Base-by-base conservation (phyloP, 139 green algal genomes). In the Trebouxia sp. region DNA sequence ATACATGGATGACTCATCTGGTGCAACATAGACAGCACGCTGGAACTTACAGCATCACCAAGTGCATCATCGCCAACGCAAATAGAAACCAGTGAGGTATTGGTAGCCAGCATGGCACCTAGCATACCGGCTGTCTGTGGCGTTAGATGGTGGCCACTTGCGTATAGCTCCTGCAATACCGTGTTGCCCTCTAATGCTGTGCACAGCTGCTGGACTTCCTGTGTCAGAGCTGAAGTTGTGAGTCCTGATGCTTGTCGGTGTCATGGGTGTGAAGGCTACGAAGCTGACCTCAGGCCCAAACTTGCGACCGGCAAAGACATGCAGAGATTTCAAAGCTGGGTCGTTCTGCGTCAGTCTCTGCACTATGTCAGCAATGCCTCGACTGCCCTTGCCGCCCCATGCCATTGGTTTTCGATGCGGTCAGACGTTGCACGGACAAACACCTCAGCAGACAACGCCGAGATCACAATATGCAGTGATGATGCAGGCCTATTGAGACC, bases 181-280 rank as follows among this genome's bases (percentile, higher is more conserved):
- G 77, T 83, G 56, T 86, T 84, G 6, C 20, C 14, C 14, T 43
- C 17, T 24, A 86, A 43, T 20, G 78, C 78, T 12, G 32, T 11
- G 12, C 77, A 89, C 22, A 91, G 37, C 72, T 90, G 84, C 42
- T 85, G 79, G n/a, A 88, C 85, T 28, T 91, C 87, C 76, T 83
- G 78, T 81, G 83, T 83, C 28, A 80, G 30, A n/a, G 20, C 30
- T 8, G 48, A 2, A 51, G 17, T 80, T 35, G 3, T 65, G 0
- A 65, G 24, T 26, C 12, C n/a, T 69, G 5, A n/a, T n/a, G n/a
- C n/a, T n/a, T n/a, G n/a, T n/a, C n/a, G n/a, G n/a, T n/a, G n/a
- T n/a, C n/a, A n/a, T n/a, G n/a, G n/a, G n/a, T n/a, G n/a, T n/a
- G n/a, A n/a, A n/a, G n/a, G n/a, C n/a, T n/a, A n/a, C n/a, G n/a